Percentiles rank a stretch among this genome's conserved stretches.
phyloP scores from a whole-genome alignment of 2,329 filamentous ascomycete species.

The Penicillium sp. region DNA sequence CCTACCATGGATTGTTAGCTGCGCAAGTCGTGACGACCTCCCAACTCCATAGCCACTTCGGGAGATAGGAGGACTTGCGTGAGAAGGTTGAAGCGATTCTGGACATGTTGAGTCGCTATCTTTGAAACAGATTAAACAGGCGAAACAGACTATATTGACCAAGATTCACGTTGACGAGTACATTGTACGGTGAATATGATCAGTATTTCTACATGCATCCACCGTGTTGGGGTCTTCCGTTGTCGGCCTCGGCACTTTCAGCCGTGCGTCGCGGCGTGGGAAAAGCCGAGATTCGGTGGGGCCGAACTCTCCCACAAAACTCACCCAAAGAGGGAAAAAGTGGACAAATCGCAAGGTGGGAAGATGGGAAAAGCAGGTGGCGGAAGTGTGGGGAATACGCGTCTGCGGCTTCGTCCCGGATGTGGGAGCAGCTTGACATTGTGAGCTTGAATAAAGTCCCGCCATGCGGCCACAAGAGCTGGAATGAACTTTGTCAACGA shows the following conservation, averaged over 20 bases:
- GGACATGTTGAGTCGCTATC: constrained; percentile 20
- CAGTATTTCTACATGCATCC: background rate
- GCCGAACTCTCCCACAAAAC: background rate
- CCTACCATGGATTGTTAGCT: constrained; percentile 35
- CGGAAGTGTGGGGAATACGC: too few species aligned
- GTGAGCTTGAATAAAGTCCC: constrained; percentile 11
- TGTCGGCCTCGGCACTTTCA: too few species aligned
- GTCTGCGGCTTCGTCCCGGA: too few species aligned
- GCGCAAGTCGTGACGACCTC: background rate
- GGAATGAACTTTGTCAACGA: background rate
- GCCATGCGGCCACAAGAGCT: constrained; percentile 12
- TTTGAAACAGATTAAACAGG: too few species aligned
- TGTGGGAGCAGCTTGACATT: background rate
- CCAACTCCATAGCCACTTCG: background rate
- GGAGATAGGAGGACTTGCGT: constrained; percentile 17
- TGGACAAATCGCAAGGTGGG: constrained; percentile 10
- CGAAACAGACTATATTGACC: background rate
- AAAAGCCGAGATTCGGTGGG: background rate
- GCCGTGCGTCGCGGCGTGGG: background rate
- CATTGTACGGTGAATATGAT: background rate
- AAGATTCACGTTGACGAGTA: background rate
- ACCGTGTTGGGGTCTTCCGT: background rate
- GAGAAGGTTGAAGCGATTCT: constrained; percentile 35
- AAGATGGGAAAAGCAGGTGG: constrained; percentile 5
- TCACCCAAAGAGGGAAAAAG: constrained; percentile 6